These are phyloP conservation scores for Lentinus tigrinus DNA, from an alignment of 768 basidiomycete species.

Conservation along the genomic window DNA sequence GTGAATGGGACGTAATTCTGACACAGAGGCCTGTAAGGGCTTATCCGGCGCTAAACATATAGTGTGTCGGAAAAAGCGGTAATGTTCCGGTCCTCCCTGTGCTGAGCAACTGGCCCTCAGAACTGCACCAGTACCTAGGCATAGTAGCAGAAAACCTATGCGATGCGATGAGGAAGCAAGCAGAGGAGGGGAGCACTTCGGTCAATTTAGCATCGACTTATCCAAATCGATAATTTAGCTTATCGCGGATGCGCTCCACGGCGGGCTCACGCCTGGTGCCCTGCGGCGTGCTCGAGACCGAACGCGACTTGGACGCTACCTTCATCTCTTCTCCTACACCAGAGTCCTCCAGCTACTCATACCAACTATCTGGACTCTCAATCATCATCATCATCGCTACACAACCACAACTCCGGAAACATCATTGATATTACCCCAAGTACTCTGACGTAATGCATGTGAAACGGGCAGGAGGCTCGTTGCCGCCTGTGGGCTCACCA, in stretches of 20 bases:
- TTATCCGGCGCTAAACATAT: not conserved
- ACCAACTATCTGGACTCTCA: not conserved
- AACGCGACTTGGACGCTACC: too few species aligned
- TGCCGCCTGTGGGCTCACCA: not conserved
- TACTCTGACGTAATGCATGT: constrained; percentile 9
- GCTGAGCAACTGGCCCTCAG: not conserved
- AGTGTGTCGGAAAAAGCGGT: not conserved
- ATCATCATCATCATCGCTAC: too few species aligned
- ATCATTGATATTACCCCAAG: not conserved
- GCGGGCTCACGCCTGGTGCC: too few species aligned
- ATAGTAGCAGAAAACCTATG: not conserved
- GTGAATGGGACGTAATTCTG: not conserved
- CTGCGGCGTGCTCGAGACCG: too few species aligned
- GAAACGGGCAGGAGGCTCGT: not conserved
- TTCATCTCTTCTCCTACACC: too few species aligned
- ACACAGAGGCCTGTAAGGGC: not conserved
- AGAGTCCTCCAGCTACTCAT: not conserved
- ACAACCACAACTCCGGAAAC: too few species aligned
- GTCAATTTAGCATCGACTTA: too few species aligned
- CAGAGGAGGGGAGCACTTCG: not conserved
- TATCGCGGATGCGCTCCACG: too few species aligned
- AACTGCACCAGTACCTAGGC: not conserved
- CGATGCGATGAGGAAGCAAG: not conserved
- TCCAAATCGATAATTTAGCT: too few species aligned
- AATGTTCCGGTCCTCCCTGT: not conserved